phyloP scores from a whole-genome alignment of 352 stramenopile species.

The Pythium pyrilobum region DNA sequence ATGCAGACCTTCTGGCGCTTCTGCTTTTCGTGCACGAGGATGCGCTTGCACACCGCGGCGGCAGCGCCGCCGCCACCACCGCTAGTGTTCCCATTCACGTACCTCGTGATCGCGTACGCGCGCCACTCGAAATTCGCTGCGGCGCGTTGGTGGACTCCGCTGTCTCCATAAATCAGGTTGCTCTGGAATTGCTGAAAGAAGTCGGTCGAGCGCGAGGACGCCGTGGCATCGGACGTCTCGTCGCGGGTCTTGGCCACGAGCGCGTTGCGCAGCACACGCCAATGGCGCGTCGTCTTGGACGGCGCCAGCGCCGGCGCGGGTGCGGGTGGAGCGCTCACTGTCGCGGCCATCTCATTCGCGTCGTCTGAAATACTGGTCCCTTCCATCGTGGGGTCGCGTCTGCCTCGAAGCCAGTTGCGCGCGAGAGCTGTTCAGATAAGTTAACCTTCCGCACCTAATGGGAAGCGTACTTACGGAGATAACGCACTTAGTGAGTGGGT shows the following conservation, averaged over 20 bases:
- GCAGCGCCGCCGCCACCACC: background rate
- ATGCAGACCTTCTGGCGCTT: conserved; percentile 47
- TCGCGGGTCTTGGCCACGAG: conserved; percentile 31
- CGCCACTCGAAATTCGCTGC: conserved; percentile 46
- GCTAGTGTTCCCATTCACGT: background rate
- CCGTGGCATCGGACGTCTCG: conserved; percentile 29
- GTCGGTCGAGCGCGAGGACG: conserved; percentile 50
- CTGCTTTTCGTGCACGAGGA: conserved; percentile 73
- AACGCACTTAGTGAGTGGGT: conserved; percentile 3
- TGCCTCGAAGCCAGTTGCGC: background rate
- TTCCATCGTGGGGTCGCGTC: background rate
- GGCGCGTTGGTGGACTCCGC: background rate
- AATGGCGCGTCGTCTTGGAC: conserved; percentile 54
- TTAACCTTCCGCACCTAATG: conserved; percentile 11
- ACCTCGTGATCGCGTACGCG: conserved; percentile 31
- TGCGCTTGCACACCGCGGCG: background rate
- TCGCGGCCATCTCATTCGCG: conserved; percentile 10
- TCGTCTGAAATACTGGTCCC: background rate
- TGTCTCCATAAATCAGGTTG: background rate
- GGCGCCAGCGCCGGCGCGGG: background rate
- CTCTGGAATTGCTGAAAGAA: conserved; percentile 54
- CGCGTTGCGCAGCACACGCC: conserved; percentile 62
- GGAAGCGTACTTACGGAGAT: background rate
- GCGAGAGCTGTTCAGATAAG: background rate
- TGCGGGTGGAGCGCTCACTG: background rate